Evolutionary conservation across 2,329 filamentous ascomycete genomes (phyloP).

Genomic region (Bipolaris sorokiniana): DNA sequence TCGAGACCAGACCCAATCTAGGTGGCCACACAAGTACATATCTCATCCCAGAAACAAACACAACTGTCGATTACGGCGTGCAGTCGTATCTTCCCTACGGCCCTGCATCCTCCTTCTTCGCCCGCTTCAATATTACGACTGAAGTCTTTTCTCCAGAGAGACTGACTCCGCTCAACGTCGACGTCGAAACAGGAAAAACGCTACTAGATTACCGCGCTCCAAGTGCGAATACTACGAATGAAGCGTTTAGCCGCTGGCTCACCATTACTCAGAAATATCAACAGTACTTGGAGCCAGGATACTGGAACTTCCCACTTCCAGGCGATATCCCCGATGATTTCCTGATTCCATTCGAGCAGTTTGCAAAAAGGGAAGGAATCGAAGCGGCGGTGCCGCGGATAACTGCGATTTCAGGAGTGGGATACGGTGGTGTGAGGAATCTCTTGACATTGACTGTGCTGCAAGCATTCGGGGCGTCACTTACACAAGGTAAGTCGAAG

Average conservation of each 20-base stretch:
- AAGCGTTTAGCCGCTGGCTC: conserved; percentile 27
- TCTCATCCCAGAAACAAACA: conserved; percentile 44
- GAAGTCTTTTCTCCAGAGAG: conserved; percentile 5
- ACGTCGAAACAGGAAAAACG: conserved; percentile 40
- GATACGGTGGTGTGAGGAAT: conserved; percentile 25
- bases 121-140: conserved; percentile 49
- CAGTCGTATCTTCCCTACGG: conserved; percentile 51
- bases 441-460: conserved; percentile 26
- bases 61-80: conserved; percentile 49
- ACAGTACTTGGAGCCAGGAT: conserved; percentile 25
- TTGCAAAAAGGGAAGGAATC: conserved; percentile 53
- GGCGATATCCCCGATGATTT: conserved; percentile 55
- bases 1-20: conserved; percentile 50
- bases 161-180: conserved; percentile 30
- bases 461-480: conserved; percentile 28
- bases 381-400: conserved; percentile 28
- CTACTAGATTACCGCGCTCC: conserved; percentile 26
- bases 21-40: conserved; percentile 61
- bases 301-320: conserved; percentile 39
- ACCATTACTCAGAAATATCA: conserved; percentile 26
- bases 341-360: conserved; percentile 57
- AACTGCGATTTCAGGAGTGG: conserved; percentile 25
- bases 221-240: conserved; percentile 19
- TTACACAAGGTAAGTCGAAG: conserved; percentile 13
- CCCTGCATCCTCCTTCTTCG: conserved; percentile 54